Percentiles rank a stretch among this genome's conserved stretches.
These are phyloP conservation scores for Falciphora oryzae DNA, from an alignment of 2,329 filamentous ascomycete genomes.

Conservation along the genomic window DNA sequence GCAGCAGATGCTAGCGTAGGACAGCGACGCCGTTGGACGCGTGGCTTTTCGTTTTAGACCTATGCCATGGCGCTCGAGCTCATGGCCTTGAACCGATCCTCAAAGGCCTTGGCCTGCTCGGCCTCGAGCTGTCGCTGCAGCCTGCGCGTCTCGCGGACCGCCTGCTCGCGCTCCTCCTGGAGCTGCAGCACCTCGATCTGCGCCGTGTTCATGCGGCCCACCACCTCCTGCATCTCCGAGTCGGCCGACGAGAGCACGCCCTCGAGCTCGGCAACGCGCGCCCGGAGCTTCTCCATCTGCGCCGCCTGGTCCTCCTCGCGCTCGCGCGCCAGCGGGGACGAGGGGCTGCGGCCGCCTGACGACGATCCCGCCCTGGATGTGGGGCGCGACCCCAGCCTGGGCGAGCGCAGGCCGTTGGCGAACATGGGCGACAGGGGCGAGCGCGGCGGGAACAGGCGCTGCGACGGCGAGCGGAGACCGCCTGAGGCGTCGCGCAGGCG, in stretches of 20 bases:
- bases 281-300: constrained; percentile 69
- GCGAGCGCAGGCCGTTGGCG: constrained; percentile 39
- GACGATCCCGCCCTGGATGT: constrained; percentile 9
- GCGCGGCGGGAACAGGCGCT: constrained; percentile 44
- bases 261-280: constrained; percentile 79
- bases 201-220: constrained; percentile 73
- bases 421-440: constrained; percentile 59
- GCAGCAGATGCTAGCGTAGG: not conserved
- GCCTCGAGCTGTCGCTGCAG: constrained; percentile 62
- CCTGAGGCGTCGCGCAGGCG: constrained; percentile 54
- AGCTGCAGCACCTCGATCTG: constrained; percentile 79
- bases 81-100: constrained; percentile 32
- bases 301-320: constrained; percentile 65
- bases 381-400: constrained; percentile 39
- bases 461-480: constrained; percentile 24
- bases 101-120: constrained; percentile 53
- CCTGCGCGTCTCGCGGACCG: constrained; percentile 62
- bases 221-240: constrained; percentile 76
- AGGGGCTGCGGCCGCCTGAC: constrained; percentile 15
- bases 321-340: constrained; percentile 4
- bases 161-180: constrained; percentile 69
- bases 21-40: not conserved
- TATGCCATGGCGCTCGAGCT: constrained; percentile 9
- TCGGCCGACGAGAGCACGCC: constrained; percentile 71
- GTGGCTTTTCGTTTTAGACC: not conserved